Evolutionary conservation across 140 eudicot genomes (phyloP).

Genomic region (Ambrosia hybrid): DNA sequence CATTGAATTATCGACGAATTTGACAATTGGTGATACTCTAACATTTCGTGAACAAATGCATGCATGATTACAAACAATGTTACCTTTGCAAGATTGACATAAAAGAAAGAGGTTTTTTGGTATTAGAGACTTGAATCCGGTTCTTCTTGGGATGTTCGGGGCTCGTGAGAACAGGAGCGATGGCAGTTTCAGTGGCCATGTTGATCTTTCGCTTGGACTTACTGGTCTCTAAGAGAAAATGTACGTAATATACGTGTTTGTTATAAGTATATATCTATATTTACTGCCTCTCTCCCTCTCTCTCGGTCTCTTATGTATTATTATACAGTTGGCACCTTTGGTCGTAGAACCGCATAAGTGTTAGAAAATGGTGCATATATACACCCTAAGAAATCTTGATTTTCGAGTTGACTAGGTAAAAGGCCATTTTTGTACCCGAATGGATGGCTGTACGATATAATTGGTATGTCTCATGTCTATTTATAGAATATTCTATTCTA

Average conservation of each 20-base stretch:
- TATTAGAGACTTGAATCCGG: conserved; percentile 85
- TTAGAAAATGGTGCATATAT: conserved; percentile 26
- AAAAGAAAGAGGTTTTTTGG: conserved; percentile 81
- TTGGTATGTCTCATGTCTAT: background rate
- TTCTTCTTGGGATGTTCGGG: conserved; percentile 54
- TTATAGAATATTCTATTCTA: background rate
- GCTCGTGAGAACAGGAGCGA: conserved; percentile 33
- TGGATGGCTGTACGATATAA: conserved; percentile 26
- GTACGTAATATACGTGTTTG: conserved; percentile 16
- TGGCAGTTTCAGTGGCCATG: conserved; percentile 42
- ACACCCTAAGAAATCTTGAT: background rate
- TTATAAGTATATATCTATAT: conserved; percentile 36
- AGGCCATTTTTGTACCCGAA: conserved; percentile 22
- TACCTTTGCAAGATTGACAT: conserved; percentile 91
- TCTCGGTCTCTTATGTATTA: background rate
- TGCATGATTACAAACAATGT: background rate
- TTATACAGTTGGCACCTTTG: conserved; percentile 25
- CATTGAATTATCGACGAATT: too few relatives aligned
- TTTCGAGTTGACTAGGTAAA: conserved; percentile 32
- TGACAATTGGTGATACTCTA: too few relatives aligned
- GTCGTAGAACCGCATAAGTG: conserved; percentile 32
- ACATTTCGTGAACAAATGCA: background rate
- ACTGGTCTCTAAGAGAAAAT: conserved; percentile 33
- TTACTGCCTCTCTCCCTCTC: conserved; percentile 30
- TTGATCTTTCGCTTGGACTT: conserved; percentile 25